A percentile compares a stretch with the other conserved stretches of the same genome.
These are phyloP conservation scores for Cyphellophora europaea DNA, from an alignment of 2,329 filamentous ascomycete species.

Conservation along the genomic window DNA sequence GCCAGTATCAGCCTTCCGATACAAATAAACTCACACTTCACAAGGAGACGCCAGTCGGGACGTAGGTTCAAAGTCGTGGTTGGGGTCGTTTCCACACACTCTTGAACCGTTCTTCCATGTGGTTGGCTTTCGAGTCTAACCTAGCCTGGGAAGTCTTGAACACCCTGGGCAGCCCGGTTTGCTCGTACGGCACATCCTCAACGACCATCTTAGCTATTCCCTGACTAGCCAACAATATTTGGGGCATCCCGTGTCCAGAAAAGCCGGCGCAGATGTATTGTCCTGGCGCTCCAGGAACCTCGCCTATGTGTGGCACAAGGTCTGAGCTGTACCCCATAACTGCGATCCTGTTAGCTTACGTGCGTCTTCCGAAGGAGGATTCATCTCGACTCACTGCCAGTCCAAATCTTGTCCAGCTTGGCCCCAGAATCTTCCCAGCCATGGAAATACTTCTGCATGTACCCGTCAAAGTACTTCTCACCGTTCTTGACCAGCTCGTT, in stretches of 20 bases:
- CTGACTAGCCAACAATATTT: constrained; percentile 39
- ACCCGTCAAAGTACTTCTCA: constrained; percentile 28
- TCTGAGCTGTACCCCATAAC: constrained; percentile 45
- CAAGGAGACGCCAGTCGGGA: too few relatives aligned
- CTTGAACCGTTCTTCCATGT: too few relatives aligned
- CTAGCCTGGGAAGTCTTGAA: constrained; percentile 19
- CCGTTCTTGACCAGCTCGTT: constrained; percentile 35
- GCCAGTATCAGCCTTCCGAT: too few relatives aligned
- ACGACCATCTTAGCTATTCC: constrained; percentile 49
- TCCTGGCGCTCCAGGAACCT: constrained; percentile 31
- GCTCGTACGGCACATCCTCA: constrained; percentile 20
- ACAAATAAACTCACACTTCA: too few relatives aligned
- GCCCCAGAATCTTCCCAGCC: constrained; percentile 27
- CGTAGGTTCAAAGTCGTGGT: too few relatives aligned
- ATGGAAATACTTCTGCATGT: constrained; percentile 26
- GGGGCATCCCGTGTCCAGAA: constrained; percentile 58
- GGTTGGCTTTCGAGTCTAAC: background rate
- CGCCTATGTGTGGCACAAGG: constrained; percentile 42
- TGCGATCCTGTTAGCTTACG: too few relatives aligned
- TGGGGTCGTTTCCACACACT: too few relatives aligned
- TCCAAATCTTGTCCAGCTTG: constrained; percentile 26
- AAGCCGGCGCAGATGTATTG: constrained; percentile 52
- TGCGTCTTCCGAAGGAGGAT: too few relatives aligned
- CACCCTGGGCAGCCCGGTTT: constrained; percentile 23
- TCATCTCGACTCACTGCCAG: constrained; percentile 25